phyloP scores from a whole-genome alignment of 352 stramenopile genomes.

The Phytophthora nicotianae region DNA sequence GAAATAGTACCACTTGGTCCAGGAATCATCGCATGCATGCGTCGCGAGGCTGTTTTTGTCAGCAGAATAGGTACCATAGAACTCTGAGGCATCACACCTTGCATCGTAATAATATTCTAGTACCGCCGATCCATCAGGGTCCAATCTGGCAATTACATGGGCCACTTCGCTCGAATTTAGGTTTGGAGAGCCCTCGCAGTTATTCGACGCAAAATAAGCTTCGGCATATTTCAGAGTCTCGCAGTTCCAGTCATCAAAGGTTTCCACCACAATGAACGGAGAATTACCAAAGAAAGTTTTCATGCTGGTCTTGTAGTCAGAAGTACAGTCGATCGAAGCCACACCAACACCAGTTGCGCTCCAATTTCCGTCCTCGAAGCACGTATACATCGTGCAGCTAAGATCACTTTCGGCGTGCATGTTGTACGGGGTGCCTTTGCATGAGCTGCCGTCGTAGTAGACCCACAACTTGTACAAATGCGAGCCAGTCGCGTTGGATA shows the following conservation, averaged over 20 bases:
- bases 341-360: conserved; percentile 16
- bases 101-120: conserved; percentile 28
- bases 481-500: background rate
- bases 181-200: conserved; percentile 33
- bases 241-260: conserved; percentile 15
- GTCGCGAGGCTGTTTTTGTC: conserved; percentile 14
- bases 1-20: conserved; percentile 34
- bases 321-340: conserved; percentile 28
- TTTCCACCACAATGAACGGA: conserved; percentile 29
- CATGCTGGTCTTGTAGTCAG: conserved; percentile 28
- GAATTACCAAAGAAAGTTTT: conserved; percentile 14
- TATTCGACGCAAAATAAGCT: conserved; percentile 21
- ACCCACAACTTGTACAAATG: conserved; percentile 27
- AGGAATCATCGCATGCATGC: conserved; percentile 15
- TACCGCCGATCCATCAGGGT: conserved; percentile 24
- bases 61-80: conserved; percentile 12
- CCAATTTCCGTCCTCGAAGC: conserved; percentile 16
- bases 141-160: conserved; percentile 23
- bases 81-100: conserved; percentile 7
- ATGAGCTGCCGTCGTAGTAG: conserved; percentile 23
- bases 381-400: conserved; percentile 11
- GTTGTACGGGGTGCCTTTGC: conserved; percentile 30
- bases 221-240: conserved; percentile 18
- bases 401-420: conserved; percentile 12
- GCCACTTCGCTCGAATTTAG: conserved; percentile 13